These are phyloP conservation scores for Cladorrhinum sp. DNA, from an alignment of 2,329 filamentous ascomycete genomes.

Conservation along the genomic window DNA sequence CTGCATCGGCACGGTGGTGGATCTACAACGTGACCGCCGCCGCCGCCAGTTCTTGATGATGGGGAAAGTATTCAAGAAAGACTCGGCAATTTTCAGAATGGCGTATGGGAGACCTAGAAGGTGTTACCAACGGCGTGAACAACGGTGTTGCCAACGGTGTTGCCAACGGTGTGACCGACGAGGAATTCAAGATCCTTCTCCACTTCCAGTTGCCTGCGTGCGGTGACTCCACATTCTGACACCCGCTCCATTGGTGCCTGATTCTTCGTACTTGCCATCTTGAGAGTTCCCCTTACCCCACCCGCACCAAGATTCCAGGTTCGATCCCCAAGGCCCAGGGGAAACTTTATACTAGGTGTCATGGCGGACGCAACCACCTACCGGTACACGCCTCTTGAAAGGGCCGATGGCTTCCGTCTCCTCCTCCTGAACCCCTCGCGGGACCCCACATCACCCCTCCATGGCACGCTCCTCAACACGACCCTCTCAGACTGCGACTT, in stretches of 20 bases:
- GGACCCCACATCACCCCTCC: background rate
- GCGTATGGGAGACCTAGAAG: no score
- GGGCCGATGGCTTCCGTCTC: background rate
- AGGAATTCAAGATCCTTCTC: no score
- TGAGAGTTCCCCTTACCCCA: background rate
- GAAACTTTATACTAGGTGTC: background rate
- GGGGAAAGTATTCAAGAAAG: no score
- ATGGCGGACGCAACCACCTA: background rate
- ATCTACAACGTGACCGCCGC: background rate
- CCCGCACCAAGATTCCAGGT: background rate
- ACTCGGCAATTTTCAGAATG: no score
- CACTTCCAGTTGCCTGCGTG: background rate
- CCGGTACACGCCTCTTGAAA: background rate
- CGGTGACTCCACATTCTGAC: background rate
- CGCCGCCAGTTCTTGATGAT: background rate
- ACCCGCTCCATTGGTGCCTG: background rate
- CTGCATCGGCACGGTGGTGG: background rate
- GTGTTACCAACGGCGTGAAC: no score
- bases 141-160: no score
- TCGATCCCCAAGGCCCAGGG: background rate
- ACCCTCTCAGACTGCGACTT: constrained; percentile 5
- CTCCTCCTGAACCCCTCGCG: background rate
- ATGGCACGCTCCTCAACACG: background rate
- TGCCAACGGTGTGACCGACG: no score
- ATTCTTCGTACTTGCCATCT: background rate